These are phyloP conservation scores for Artomyces pyxidatus DNA, from an alignment of 768 basidiomycete genomes.

Conservation along the genomic window DNA sequence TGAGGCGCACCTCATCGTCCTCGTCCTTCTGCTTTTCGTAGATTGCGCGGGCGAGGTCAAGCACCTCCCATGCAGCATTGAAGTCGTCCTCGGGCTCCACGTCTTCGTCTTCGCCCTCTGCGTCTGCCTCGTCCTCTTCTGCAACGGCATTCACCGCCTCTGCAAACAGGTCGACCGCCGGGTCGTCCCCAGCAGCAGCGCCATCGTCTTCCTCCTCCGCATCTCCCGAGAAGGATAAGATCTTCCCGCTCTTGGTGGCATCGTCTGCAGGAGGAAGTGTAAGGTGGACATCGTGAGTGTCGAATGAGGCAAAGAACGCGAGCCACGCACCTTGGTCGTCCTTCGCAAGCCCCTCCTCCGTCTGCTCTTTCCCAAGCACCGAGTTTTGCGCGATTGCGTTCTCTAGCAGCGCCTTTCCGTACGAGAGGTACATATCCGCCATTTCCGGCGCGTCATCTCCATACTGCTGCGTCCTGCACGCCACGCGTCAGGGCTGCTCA, in stretches of 20 bases:
- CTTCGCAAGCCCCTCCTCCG: slow-evolving; percentile 41
- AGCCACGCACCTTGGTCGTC: slow-evolving; percentile 30
- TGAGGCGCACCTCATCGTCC: slow-evolving; percentile 59
- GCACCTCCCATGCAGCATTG: slow-evolving; percentile 94
- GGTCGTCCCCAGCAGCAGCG: slow-evolving; percentile 34
- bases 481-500: slow-evolving; percentile 1
- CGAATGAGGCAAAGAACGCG: not conserved
- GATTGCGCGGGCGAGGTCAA: slow-evolving; percentile 89
- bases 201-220: slow-evolving; percentile 55
- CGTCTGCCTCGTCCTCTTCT: slow-evolving; percentile 43
- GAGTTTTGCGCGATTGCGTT: slow-evolving; percentile 81
- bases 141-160: slow-evolving; percentile 40
- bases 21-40: slow-evolving; percentile 62
- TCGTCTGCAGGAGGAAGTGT: slow-evolving; percentile 23
- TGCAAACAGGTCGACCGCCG: slow-evolving; percentile 56
- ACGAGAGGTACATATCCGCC: slow-evolving; percentile 84
- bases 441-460: slow-evolving; percentile 78
- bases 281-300: not conserved
- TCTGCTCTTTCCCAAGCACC: slow-evolving; percentile 86
- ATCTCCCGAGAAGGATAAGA: slow-evolving; percentile 78
- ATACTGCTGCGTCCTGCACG: slow-evolving; percentile 55
- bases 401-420: slow-evolving; percentile 89
- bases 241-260: slow-evolving; percentile 38
- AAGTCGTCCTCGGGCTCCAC: slow-evolving; percentile 94
- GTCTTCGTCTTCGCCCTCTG: slow-evolving; percentile 56